Conservation (phyloP, 805 yeast species). For the Starmera dryadoides region DNA sequence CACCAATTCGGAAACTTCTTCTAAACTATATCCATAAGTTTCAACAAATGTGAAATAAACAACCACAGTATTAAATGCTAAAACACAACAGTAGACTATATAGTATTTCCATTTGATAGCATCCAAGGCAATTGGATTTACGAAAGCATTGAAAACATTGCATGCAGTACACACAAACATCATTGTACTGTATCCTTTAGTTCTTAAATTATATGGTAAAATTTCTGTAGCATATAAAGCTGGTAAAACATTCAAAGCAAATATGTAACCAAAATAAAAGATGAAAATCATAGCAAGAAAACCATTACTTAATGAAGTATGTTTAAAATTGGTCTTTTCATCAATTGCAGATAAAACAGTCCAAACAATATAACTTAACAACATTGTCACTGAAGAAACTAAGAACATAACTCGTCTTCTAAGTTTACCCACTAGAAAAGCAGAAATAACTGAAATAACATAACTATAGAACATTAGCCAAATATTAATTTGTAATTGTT, state of each 20-base stretch:
- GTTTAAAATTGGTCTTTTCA: constrained; percentile 2
- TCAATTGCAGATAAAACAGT: constrained; percentile 32
- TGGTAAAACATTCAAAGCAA: constrained; percentile 34
- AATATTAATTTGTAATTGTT: constrained; percentile 39
- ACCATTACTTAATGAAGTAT: constrained; percentile 30
- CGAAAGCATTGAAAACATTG: constrained; percentile 20
- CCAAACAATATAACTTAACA: constrained; percentile 27
- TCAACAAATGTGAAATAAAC: constrained; percentile 23
- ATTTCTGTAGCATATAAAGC: constrained; percentile 33
- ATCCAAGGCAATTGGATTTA: constrained; percentile 25
- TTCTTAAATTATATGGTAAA: constrained; percentile 18
- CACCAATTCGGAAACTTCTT: constrained; percentile 21
- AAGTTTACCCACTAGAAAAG: constrained; percentile 15
- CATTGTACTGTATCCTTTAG: constrained; percentile 10
- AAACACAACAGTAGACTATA: constrained; percentile 22
- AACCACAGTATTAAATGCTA: constrained; percentile 17
- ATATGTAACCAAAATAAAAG: constrained; percentile 28
- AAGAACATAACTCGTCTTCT: constrained; percentile 28
- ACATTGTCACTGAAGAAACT: constrained; percentile 24
- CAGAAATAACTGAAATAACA: constrained; percentile 18
- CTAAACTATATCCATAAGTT: constrained; percentile 24
- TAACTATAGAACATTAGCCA: constrained; percentile 35
- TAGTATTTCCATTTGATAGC: constrained; percentile 23
- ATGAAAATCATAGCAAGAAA: constrained; percentile 40
- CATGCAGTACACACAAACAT: constrained; percentile 5